Evolutionary conservation across 352 stramenopile genomes (phyloP).

Genomic region (Globisporangium canariense): DNA sequence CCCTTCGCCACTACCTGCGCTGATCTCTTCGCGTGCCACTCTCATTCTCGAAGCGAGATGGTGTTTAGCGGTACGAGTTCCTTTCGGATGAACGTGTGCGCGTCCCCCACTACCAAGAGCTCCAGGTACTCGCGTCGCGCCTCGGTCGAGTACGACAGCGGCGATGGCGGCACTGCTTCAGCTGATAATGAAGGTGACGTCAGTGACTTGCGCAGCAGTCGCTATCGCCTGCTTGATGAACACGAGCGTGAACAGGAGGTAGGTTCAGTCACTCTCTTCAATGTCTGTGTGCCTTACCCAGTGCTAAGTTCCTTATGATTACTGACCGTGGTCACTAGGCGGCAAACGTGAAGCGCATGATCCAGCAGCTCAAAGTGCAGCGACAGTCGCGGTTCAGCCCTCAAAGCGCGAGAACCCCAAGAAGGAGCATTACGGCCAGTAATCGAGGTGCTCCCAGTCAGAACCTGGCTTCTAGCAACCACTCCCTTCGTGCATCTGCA

Average conservation of each 20-base stretch:
- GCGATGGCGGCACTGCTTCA: neutral
- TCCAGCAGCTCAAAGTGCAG: constrained; percentile 33
- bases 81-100: constrained; percentile 8
- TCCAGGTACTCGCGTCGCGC: neutral
- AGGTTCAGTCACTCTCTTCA: neutral
- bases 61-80: constrained; percentile 9
- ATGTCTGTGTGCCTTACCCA: neutral
- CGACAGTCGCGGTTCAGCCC: constrained; percentile 10
- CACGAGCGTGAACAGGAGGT: constrained; percentile 37
- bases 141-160: neutral
- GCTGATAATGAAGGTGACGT: neutral
- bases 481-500: neutral
- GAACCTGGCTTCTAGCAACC: neutral
- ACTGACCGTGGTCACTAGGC: constrained; percentile 12
- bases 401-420: neutral
- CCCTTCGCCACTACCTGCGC: too few species aligned
- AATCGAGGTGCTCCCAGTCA: neutral
- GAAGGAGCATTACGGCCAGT: neutral
- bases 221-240: constrained; percentile 42
- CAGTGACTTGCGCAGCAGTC: constrained; percentile 15
- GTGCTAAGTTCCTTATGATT: neutral
- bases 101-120: constrained; percentile 1
- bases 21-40: neutral
- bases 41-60: neutral
- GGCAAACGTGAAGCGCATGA: constrained; percentile 42